Evolutionary conservation across 352 stramenopile species (phyloP).

Genomic region (Pythium plurisporium): DNA sequence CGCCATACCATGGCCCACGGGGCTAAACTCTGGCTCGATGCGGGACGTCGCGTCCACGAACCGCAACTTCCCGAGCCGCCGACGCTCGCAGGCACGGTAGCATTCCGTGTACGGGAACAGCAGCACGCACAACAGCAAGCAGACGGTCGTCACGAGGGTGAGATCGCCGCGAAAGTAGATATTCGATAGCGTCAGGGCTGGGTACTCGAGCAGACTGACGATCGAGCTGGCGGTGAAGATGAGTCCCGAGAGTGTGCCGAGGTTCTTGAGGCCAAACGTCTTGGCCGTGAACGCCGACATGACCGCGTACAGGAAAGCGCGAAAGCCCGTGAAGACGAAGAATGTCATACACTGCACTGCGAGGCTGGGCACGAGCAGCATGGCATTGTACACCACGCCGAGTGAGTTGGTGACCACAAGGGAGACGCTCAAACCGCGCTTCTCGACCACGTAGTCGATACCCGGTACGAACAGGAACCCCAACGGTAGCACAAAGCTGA

Average conservation of each 20-base stretch:
- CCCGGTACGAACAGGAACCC: constrained; percentile 81
- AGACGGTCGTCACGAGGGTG: constrained; percentile 43
- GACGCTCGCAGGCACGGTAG: constrained; percentile 39
- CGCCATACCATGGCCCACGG: constrained; percentile 41
- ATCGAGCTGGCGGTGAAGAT: constrained; percentile 77
- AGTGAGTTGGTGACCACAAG: constrained; percentile 70
- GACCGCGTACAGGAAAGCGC: constrained; percentile 82
- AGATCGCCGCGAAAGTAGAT: constrained; percentile 51
- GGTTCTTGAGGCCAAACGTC: constrained; percentile 82
- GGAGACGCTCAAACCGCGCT: constrained; percentile 51
- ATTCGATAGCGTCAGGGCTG: constrained; percentile 71
- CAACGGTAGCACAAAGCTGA: constrained; percentile 79
- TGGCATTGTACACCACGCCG: constrained; percentile 65
- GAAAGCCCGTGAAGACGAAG: constrained; percentile 79
- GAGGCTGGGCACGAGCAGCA: constrained; percentile 64
- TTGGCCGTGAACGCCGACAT: constrained; percentile 86
- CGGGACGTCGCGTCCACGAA: constrained; percentile 12
- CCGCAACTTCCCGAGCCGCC: constrained; percentile 31
- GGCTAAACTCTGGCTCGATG: constrained; percentile 14
- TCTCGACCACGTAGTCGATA: constrained; percentile 83
- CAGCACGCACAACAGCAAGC: constrained; percentile 46
- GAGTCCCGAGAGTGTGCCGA: constrained; percentile 78
- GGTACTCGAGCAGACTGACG: constrained; percentile 75
- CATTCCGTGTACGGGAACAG: constrained; percentile 64
- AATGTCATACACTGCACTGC: constrained; percentile 66